These are phyloP conservation scores for Chamaecyparis obtusa DNA, from an alignment of 75 land plant genomes.

Conservation along the genomic window DNA sequence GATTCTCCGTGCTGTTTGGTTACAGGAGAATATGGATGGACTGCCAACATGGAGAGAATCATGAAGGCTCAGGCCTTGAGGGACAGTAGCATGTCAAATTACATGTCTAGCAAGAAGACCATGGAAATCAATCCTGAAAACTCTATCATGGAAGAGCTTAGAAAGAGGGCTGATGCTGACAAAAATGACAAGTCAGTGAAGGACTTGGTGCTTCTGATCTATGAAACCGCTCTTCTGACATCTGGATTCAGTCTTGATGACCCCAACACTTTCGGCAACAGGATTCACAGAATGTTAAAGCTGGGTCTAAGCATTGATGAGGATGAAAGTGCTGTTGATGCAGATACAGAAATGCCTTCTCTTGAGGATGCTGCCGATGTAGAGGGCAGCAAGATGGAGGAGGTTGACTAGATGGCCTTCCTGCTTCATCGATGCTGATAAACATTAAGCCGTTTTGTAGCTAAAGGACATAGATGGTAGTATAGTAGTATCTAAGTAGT, in stretches of 20 bases:
- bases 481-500: background rate
- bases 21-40: constrained; percentile 86
- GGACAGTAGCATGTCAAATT: constrained; percentile 70
- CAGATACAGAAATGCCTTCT: constrained; percentile 37
- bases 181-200: constrained; percentile 68
- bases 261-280: constrained; percentile 57
- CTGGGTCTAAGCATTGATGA: constrained; percentile 67
- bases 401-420: constrained; percentile 50
- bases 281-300: constrained; percentile 70
- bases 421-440: background rate
- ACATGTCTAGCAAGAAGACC: constrained; percentile 70
- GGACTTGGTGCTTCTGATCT: constrained; percentile 55
- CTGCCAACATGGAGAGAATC: constrained; percentile 84
- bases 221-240: constrained; percentile 57
- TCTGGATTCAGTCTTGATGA: constrained; percentile 68
- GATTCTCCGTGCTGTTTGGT: constrained; percentile 81
- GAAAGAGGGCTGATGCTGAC: constrained; percentile 53
- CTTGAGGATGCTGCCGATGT: constrained; percentile 44
- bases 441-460: background rate
- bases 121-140: constrained; percentile 77
- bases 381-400: constrained; percentile 75
- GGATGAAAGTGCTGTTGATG: constrained; percentile 35
- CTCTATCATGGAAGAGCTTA: constrained; percentile 62
- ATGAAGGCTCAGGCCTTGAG: constrained; percentile 88
- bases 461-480: background rate